phyloP scores from a whole-genome alignment of 495 filamentous ascomycete genomes.

The Pyrenula massariospora region DNA sequence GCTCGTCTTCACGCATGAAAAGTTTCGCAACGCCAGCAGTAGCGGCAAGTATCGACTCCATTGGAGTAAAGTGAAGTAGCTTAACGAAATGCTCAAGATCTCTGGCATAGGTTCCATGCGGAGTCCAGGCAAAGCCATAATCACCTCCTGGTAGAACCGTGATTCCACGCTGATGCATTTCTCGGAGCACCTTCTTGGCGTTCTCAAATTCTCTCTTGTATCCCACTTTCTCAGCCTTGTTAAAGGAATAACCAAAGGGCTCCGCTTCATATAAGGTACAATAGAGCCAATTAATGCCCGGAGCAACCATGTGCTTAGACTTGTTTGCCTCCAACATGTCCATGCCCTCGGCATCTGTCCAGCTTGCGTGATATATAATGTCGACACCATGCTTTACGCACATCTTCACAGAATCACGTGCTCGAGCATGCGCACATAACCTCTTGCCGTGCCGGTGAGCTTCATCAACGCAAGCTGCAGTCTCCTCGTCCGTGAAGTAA shows the following conservation, averaged over 20 bases:
- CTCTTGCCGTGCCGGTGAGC: constrained; percentile 29
- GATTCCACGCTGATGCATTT: constrained; percentile 38
- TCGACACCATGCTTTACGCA: constrained; percentile 35
- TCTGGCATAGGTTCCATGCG: constrained; percentile 37
- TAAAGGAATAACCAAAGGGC: constrained; percentile 31
- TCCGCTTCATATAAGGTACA: constrained; percentile 29
- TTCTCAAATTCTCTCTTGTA: constrained; percentile 31
- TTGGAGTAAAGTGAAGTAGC: constrained; percentile 36
- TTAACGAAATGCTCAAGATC: constrained; percentile 40
- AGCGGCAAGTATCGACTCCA: constrained; percentile 34
- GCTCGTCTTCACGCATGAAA: constrained; percentile 35
- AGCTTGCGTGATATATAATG: constrained; percentile 41
- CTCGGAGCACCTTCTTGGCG: constrained; percentile 25
- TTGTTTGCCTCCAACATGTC: constrained; percentile 34
- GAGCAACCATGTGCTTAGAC: constrained; percentile 30
- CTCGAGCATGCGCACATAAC: constrained; percentile 38
- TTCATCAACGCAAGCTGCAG: constrained; percentile 38
- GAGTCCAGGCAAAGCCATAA: constrained; percentile 42
- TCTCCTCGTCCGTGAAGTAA: constrained; percentile 36
- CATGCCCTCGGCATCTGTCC: constrained; percentile 36
- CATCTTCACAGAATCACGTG: constrained; percentile 34
- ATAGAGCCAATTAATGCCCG: constrained; percentile 33
- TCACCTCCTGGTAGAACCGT: constrained; percentile 36
- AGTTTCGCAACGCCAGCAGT: constrained; percentile 34
- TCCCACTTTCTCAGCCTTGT: constrained; percentile 31